Evolutionary conservation across 1,284 basidiomycete species (phyloP).

Genomic region (Exobasidium rhododendri): DNA sequence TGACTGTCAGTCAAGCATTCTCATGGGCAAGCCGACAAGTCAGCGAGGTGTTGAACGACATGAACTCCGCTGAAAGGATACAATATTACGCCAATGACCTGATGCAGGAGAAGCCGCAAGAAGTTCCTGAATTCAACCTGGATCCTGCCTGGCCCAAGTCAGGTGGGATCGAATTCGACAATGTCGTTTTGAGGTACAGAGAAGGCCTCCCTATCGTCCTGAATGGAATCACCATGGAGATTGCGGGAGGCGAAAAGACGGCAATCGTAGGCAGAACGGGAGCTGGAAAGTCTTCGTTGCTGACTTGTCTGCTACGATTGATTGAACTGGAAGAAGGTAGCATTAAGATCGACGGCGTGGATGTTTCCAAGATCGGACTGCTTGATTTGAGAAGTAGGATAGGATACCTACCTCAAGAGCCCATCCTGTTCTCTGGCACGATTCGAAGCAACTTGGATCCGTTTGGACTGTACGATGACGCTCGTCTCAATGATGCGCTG

Average conservation of each 20-base stretch:
- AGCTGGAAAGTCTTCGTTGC: slow-evolving; percentile 69
- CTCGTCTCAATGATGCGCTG: slow-evolving; percentile 52
- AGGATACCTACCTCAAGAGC: slow-evolving; percentile 51
- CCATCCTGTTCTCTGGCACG: slow-evolving; percentile 55
- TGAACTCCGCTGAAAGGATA: slow-evolving; percentile 52
- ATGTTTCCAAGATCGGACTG: slow-evolving; percentile 60
- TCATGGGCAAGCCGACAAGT: slow-evolving; percentile 53
- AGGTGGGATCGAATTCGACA: slow-evolving; percentile 49
- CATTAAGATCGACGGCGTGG: slow-evolving; percentile 69
- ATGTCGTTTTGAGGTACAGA: slow-evolving; percentile 59
- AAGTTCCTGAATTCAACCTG: slow-evolving; percentile 31
- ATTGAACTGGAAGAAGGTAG: slow-evolving; percentile 65
- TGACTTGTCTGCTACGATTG: slow-evolving; percentile 70
- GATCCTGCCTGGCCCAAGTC: slow-evolving; percentile 48
- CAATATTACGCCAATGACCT: slow-evolving; percentile 49
- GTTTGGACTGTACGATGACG: slow-evolving; percentile 53
- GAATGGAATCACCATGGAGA: slow-evolving; percentile 56
- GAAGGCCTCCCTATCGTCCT: slow-evolving; percentile 59
- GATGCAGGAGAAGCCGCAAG: slow-evolving; percentile 50
- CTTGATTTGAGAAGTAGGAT: slow-evolving; percentile 48
- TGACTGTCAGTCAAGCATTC: slow-evolving; percentile 46
- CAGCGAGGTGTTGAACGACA: slow-evolving; percentile 56
- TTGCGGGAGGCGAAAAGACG: slow-evolving; percentile 60
- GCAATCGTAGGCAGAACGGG: slow-evolving; percentile 60
- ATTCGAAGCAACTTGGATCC: slow-evolving; percentile 56